phyloP scores from a whole-genome alignment of 495 filamentous ascomycete species.

The Penicillium crystallinum region DNA sequence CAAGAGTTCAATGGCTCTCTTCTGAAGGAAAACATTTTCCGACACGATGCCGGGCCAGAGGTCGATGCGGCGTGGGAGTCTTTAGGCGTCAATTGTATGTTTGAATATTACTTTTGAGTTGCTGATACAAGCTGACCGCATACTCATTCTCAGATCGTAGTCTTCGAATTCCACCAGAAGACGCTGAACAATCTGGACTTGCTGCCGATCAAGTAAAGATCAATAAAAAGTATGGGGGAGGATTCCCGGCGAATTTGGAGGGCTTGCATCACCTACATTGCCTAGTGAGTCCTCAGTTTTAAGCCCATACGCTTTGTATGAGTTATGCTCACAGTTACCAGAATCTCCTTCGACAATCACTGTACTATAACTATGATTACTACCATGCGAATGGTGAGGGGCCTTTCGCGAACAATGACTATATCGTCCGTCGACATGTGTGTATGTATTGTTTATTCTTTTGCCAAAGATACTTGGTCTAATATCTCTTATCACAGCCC shows the following conservation, averaged over 20 bases:
- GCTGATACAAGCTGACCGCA: background rate
- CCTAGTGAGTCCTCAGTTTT: conserved; percentile 26
- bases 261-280: conserved; percentile 56
- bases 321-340: background rate
- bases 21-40: conserved; percentile 48
- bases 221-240: conserved; percentile 47
- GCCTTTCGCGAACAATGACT: conserved; percentile 46
- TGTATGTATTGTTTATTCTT: conserved; percentile 21
- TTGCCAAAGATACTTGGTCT: background rate
- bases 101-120: background rate
- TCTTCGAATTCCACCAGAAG: conserved; percentile 31
- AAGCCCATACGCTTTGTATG: background rate
- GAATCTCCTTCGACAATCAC: conserved; percentile 51
- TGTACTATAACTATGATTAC: conserved; percentile 54
- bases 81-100: conserved; percentile 47
- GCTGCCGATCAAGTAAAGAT: conserved; percentile 46
- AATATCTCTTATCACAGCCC: conserved; percentile 22
- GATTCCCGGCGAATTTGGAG: conserved; percentile 50
- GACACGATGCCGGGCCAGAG: conserved; percentile 45
- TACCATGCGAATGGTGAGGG: conserved; percentile 44
- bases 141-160: conserved; percentile 26
- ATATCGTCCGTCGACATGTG: conserved; percentile 45
- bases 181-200: conserved; percentile 39
- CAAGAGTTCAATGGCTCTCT: conserved; percentile 48
- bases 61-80: conserved; percentile 56